Conservation (phyloP, 208 protist genomes). For the Leishmania gerbilli region DNA sequence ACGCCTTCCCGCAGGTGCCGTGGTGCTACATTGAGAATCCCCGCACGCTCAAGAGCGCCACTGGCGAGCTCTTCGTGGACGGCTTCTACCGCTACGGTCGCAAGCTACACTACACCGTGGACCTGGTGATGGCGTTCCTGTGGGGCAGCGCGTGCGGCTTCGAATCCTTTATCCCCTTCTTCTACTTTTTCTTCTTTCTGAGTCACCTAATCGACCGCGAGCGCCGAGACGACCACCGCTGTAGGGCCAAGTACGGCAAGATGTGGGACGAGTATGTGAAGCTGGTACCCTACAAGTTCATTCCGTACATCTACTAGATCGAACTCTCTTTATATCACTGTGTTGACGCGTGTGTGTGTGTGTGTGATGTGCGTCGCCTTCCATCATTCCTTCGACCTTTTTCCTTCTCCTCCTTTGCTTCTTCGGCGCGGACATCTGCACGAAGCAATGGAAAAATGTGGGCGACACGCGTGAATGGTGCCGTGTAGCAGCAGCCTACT, state of each 20-base stretch:
- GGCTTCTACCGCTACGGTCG: constrained; percentile 93
- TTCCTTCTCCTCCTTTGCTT: background rate
- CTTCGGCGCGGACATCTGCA: background rate
- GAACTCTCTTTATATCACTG: background rate
- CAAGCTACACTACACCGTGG: constrained; percentile 96
- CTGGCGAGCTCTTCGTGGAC: constrained; percentile 91
- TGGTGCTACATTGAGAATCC: constrained; percentile 93
- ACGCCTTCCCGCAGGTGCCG: constrained; percentile 94
- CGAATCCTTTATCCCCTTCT: constrained; percentile 92
- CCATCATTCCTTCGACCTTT: background rate
- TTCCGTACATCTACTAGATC: constrained; percentile 94
- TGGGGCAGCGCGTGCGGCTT: constrained; percentile 94
- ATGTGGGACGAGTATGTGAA: constrained; percentile 95
- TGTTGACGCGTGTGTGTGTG: too few relatives aligned
- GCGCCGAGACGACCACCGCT: constrained; percentile 86
- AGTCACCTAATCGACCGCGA: constrained; percentile 90
- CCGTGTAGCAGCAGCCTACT: background rate
- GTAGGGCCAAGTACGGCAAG: constrained; percentile 92
- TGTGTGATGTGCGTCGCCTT: background rate
- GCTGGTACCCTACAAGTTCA: constrained; percentile 94
- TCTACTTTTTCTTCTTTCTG: constrained; percentile 96
- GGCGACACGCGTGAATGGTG: background rate
- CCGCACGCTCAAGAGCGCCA: constrained; percentile 81
- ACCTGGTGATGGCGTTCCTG: constrained; percentile 92
- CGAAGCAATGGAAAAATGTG: background rate